Evolutionary conservation across 1,284 basidiomycete genomes (phyloP).

Genomic region (Heliocybe sulcata): DNA sequence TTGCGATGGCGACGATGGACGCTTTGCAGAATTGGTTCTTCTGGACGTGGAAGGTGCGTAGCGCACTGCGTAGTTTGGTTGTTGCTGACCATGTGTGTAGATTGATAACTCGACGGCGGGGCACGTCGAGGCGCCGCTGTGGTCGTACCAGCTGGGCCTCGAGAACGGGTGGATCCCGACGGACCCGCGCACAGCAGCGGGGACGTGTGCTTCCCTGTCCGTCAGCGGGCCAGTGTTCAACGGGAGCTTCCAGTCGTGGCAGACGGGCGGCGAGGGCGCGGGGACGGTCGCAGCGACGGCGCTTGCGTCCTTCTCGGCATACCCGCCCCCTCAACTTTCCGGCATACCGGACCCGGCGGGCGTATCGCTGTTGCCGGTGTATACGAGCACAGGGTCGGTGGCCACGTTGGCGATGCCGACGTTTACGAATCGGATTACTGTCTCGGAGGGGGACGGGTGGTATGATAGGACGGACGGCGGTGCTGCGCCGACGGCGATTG

Average conservation of each 20-base stretch:
- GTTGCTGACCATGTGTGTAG: slow-evolving; percentile 26
- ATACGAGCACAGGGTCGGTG: slow-evolving; percentile 63
- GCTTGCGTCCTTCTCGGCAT: slow-evolving; percentile 37
- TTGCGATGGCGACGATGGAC: slow-evolving; percentile 54
- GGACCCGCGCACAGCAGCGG: slow-evolving; percentile 66
- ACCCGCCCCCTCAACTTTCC: slow-evolving; percentile 50
- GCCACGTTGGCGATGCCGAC: slow-evolving; percentile 58
- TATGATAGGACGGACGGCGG: slow-evolving; percentile 49
- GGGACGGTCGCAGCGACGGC: slow-evolving; percentile 47
- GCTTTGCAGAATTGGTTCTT: slow-evolving; percentile 53
- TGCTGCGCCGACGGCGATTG: slow-evolving; percentile 44
- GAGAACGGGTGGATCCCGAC: slow-evolving; percentile 74
- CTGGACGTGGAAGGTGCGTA: slow-evolving; percentile 61
- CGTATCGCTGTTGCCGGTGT: slow-evolving; percentile 47
- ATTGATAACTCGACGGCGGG: slow-evolving; percentile 57
- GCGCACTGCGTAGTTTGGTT: background rate
- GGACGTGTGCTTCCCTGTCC: slow-evolving; percentile 56
- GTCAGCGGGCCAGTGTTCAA: slow-evolving; percentile 39
- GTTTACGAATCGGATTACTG: slow-evolving; percentile 32
- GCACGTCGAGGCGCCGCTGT: slow-evolving; percentile 59
- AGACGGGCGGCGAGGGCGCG: slow-evolving; percentile 73
- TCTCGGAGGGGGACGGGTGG: slow-evolving; percentile 70
- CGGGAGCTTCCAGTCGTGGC: slow-evolving; percentile 58
- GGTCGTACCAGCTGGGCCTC: slow-evolving; percentile 82
- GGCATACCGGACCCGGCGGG: slow-evolving; percentile 30